These are phyloP conservation scores for Sparassis latifolia DNA, from an alignment of 1,284 basidiomycete genomes.

Conservation along the genomic window DNA sequence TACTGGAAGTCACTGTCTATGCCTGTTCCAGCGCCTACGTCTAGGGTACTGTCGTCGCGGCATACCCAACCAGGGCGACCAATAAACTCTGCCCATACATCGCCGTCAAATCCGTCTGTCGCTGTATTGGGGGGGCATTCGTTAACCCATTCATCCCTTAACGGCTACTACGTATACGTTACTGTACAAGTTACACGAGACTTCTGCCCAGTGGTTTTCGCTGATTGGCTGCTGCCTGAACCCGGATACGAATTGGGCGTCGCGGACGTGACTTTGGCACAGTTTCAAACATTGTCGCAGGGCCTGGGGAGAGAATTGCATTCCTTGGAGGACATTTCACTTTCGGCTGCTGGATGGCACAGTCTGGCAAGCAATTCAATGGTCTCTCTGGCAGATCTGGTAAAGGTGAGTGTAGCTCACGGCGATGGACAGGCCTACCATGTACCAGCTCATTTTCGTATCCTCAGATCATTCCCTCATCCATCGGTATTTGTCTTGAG, in stretches of 20 bases:
- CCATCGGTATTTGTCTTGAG: conserved; percentile 76
- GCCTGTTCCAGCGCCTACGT: conserved; percentile 22
- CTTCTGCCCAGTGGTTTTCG: conserved; percentile 78
- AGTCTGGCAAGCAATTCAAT: conserved; percentile 48
- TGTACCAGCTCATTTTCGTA: conserved; percentile 10
- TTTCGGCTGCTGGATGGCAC: conserved; percentile 52
- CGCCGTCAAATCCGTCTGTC: conserved; percentile 53
- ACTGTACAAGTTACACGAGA: conserved; percentile 92
- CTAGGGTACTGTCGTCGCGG: conserved; percentile 21
- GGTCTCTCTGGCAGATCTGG: conserved; percentile 63
- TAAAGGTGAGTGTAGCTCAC: conserved; percentile 48
- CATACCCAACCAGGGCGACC: conserved; percentile 24
- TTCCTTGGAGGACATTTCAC: conserved; percentile 19
- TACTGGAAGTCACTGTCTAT: conserved; percentile 92
- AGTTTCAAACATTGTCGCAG: conserved; percentile 69
- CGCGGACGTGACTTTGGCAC: conserved; percentile 73
- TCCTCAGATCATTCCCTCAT: conserved; percentile 60
- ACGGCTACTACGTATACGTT: conserved; percentile 82
- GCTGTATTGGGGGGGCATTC: conserved; percentile 41
- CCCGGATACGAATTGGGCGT: conserved; percentile 75
- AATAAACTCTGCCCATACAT: conserved; percentile 53
- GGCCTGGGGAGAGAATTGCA: conserved; percentile 40
- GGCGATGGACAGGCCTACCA: conserved; percentile 1
- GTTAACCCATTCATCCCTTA: conserved; percentile 80
- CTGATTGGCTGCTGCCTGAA: conserved; percentile 69